phyloP scores from a whole-genome alignment of 257 asterid genomes.

The Solanum bukasovii region DNA sequence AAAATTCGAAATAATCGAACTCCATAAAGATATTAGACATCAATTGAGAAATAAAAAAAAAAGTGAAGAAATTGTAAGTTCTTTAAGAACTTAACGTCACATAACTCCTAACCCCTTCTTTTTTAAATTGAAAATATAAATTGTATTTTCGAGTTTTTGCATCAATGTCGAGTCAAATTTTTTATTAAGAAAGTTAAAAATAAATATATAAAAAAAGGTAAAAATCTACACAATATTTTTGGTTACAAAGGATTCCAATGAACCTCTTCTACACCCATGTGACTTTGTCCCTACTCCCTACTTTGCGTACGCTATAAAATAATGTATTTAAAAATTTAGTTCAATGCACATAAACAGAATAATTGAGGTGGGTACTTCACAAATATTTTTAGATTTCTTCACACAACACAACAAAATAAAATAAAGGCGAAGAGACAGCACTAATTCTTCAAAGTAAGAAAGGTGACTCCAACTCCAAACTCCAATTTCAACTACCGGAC shows the following conservation, averaged over 20 bases:
- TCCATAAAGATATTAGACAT: no score
- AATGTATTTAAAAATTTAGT: neutral
- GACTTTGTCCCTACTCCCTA: neutral
- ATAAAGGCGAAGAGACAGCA: neutral
- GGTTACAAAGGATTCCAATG: neutral
- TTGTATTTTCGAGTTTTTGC: neutral
- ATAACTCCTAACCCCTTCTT: no score
- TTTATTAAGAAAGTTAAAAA: no score
- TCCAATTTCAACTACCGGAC: neutral
- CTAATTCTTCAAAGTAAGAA: neutral
- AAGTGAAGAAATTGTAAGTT: neutral
- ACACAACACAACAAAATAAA: neutral
- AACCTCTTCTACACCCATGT: neutral
- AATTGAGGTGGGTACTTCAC: neutral
- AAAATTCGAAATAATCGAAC: fast-evolving
- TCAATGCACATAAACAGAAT: neutral
- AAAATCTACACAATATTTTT: no score
- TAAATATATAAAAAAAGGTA: no score
- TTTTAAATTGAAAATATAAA: neutral
- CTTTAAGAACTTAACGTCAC: neutral
- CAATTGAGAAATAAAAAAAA: no score
- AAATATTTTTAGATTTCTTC: neutral
- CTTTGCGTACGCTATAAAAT: neutral
- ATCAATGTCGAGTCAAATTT: no score
- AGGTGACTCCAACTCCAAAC: neutral